Percentiles rank a stretch among this genome's conserved stretches.
Evolutionary conservation across 345 rosid species (phyloP).

Genomic region (Dovyalis caffra): DNA sequence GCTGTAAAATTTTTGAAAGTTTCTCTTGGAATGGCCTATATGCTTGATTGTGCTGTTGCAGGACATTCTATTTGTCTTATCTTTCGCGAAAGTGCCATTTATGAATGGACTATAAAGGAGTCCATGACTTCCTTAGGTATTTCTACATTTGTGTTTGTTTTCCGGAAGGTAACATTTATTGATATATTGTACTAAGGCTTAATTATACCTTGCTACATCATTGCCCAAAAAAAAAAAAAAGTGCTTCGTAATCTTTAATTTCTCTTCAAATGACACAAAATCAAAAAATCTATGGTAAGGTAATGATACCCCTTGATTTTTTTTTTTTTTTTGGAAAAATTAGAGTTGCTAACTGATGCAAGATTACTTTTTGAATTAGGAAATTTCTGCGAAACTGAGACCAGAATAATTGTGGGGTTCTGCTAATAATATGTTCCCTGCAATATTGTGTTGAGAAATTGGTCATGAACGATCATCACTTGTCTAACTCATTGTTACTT

Average conservation of each 20-base stretch:
- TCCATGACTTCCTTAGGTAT: background rate
- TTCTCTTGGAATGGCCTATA: background rate
- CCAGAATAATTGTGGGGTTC: constrained; percentile 17
- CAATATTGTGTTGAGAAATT: background rate
- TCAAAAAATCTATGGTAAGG: too few relatives aligned
- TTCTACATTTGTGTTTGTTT: too few relatives aligned
- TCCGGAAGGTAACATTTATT: too few relatives aligned
- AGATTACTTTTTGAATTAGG: constrained; percentile 6
- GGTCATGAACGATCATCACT: background rate
- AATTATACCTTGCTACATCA: background rate
- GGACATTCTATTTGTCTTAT: constrained; percentile 11
- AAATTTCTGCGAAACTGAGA: constrained; percentile 32
- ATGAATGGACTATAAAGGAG: too few relatives aligned
- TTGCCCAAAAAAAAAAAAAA: too few relatives aligned
- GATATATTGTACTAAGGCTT: too few relatives aligned
- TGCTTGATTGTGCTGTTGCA: background rate
- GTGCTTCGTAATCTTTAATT: too few relatives aligned
- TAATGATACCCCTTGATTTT: too few relatives aligned
- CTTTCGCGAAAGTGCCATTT: background rate
- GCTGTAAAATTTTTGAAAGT: background rate
- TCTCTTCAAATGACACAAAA: too few relatives aligned
- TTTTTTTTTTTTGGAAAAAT: too few relatives aligned
- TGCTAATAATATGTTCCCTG: background rate
- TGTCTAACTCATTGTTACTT: background rate
- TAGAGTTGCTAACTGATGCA: background rate